A percentile compares a stretch with the other conserved stretches of the same genome.
phyloP scores from a whole-genome alignment of 352 stramenopile species.

The Saprolegnia diclina region DNA sequence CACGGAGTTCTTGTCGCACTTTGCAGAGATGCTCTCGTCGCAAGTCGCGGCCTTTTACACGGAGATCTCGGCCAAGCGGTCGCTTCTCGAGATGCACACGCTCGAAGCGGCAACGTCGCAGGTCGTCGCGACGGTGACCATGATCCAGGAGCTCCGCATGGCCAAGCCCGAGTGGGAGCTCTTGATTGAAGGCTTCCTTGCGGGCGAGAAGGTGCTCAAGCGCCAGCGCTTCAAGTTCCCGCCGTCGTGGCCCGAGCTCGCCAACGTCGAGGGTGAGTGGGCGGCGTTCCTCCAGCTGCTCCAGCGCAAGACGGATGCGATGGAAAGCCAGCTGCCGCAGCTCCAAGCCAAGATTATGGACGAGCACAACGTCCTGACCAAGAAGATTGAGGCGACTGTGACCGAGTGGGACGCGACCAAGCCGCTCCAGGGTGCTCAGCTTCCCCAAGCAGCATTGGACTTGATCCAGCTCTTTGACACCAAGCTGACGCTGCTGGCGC shows the following conservation, averaged over 20 bases:
- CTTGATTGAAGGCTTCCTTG: slow-evolving; percentile 84
- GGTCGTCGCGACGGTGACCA: slow-evolving; percentile 89
- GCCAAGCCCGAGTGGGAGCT: slow-evolving; percentile 68
- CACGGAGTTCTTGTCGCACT: slow-evolving; percentile 96
- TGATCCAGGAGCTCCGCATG: slow-evolving; percentile 85
- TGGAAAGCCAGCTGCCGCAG: slow-evolving; percentile 96
- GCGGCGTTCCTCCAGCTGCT: slow-evolving; percentile 91
- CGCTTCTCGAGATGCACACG: slow-evolving; percentile 90
- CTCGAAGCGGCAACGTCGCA: slow-evolving; percentile 95
- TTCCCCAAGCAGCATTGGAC: slow-evolving; percentile 66
- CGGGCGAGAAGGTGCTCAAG: slow-evolving; percentile 94
- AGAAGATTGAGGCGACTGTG: slow-evolving; percentile 71
- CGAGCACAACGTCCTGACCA: slow-evolving; percentile 89
- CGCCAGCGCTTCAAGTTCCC: slow-evolving; percentile 94
- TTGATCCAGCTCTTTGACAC: slow-evolving; percentile 80
- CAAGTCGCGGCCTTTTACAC: slow-evolving; percentile 89
- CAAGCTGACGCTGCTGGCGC: slow-evolving; percentile 70
- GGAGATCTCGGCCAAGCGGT: slow-evolving; percentile 77
- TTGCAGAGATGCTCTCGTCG: slow-evolving; percentile 90
- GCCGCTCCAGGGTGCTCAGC: slow-evolving; percentile 60
- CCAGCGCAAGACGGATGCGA: slow-evolving; percentile 83
- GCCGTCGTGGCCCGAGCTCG: slow-evolving; percentile 94
- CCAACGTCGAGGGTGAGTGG: slow-evolving; percentile 95
- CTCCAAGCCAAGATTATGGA: slow-evolving; percentile 96
- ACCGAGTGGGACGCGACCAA: slow-evolving; percentile 77